These are phyloP conservation scores for Sporothrix brasiliensis DNA, from an alignment of 2,329 filamentous ascomycete genomes.

Conservation along the genomic window DNA sequence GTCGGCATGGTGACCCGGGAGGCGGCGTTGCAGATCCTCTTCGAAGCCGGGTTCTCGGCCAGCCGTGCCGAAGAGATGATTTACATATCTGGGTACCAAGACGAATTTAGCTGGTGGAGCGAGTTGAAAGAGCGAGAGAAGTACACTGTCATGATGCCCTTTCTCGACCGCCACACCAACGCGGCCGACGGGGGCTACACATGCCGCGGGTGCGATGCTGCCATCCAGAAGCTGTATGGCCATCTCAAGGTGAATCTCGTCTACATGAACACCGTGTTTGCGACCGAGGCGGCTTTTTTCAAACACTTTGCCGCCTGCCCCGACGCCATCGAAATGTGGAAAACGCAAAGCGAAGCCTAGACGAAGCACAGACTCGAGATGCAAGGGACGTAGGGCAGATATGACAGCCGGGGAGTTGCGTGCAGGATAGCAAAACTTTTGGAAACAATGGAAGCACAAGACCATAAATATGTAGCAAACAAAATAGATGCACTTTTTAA, in stretches of 20 bases:
- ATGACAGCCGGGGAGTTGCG: neutral
- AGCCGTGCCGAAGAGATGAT: slow-evolving; percentile 1
- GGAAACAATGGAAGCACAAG: neutral
- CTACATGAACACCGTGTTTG: slow-evolving; percentile 24
- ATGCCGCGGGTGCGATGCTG: slow-evolving; percentile 18
- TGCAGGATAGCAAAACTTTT: neutral
- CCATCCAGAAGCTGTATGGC: slow-evolving; percentile 1
- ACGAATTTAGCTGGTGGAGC: slow-evolving; percentile 18
- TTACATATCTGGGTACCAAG: slow-evolving; percentile 3
- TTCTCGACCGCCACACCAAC: slow-evolving; percentile 8
- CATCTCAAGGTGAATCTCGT: neutral
- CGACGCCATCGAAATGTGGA: slow-evolving; percentile 22
- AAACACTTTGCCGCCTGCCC: slow-evolving; percentile 15
- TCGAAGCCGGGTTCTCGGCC: slow-evolving; percentile 2
- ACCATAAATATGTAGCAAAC: neutral
- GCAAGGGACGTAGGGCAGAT: neutral
- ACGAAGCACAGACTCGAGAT: neutral
- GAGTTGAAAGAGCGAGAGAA: neutral
- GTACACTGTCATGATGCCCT: slow-evolving; percentile 25
- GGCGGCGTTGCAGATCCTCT: neutral
- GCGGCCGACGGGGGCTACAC: slow-evolving; percentile 5
- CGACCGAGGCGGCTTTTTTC: slow-evolving; percentile 17
- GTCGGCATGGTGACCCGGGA: slow-evolving; percentile 20
- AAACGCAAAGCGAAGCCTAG: neutral
- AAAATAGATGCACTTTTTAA: neutral